Conservation (phyloP, 164 flowering plant species). For the Litsea cubeba region DNA sequence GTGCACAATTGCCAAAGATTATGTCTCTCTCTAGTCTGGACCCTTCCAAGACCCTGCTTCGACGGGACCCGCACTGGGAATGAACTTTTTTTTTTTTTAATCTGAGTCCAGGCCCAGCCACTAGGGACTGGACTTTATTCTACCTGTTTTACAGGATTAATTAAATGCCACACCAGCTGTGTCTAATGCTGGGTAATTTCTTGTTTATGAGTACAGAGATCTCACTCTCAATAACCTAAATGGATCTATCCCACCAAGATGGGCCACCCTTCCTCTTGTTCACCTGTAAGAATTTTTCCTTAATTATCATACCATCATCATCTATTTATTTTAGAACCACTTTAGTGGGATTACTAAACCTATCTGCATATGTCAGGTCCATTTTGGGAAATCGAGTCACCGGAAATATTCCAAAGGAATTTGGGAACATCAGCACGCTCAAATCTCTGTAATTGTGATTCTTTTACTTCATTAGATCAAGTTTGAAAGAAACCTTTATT, state of each 20-base stretch:
- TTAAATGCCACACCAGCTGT: not conserved
- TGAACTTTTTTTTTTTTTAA: not conserved
- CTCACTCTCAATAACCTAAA: slow-evolving; percentile 54
- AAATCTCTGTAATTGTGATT: not conserved
- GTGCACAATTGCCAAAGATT: too few species aligned
- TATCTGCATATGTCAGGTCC: slow-evolving; percentile 37
- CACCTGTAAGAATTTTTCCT: slow-evolving; percentile 33
- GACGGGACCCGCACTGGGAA: not conserved
- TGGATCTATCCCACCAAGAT: slow-evolving; percentile 62
- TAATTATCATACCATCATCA: not conserved
- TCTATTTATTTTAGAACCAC: not conserved
- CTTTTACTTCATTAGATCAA: not conserved
- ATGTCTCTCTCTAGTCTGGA: not conserved
- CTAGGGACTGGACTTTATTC: not conserved
- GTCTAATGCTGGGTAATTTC: not conserved
- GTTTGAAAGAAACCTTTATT: not conserved
- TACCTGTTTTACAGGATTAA: not conserved
- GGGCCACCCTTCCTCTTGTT: slow-evolving; percentile 45
- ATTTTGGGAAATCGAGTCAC: slow-evolving; percentile 27
- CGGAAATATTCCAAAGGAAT: slow-evolving; percentile 14
- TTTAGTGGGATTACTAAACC: not conserved
- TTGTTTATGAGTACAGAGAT: slow-evolving; percentile 39
- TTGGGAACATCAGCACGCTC: slow-evolving; percentile 35
- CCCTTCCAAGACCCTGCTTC: not conserved
- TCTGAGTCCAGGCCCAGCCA: not conserved